Conservation (phyloP, 352 stramenopile genomes). For the Globisporangium alternatum region DNA sequence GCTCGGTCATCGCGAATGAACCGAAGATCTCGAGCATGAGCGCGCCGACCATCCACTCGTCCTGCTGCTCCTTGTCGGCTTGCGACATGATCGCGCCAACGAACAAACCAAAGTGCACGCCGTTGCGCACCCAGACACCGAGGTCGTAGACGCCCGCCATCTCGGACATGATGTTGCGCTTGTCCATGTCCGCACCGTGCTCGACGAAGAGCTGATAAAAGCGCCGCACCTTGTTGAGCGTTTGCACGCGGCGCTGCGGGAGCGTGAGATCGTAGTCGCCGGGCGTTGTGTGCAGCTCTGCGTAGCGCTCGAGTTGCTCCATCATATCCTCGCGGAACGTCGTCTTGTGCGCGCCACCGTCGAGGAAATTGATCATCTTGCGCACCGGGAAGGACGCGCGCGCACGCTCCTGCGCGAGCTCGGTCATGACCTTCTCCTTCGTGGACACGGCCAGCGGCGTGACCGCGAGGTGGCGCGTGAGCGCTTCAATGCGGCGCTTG, state of each 20-base stretch:
- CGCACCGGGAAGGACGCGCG: slow-evolving; percentile 48
- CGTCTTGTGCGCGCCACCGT: slow-evolving; percentile 44
- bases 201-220: slow-evolving; percentile 64
- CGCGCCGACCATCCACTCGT: slow-evolving; percentile 70
- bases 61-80: slow-evolving; percentile 74
- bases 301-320: slow-evolving; percentile 39
- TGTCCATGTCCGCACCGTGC: slow-evolving; percentile 43
- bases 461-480: slow-evolving; percentile 45
- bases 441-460: slow-evolving; percentile 39
- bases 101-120: slow-evolving; percentile 85
- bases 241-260: slow-evolving; percentile 43
- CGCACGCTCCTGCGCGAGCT: slow-evolving; percentile 49
- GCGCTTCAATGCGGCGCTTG: slow-evolving; percentile 39
- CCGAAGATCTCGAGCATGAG: slow-evolving; percentile 83
- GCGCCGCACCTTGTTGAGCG: slow-evolving; percentile 47
- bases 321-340: slow-evolving; percentile 49
- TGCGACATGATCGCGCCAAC: slow-evolving; percentile 72
- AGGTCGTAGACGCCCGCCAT: slow-evolving; percentile 68
- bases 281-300: slow-evolving; percentile 37
- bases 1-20: slow-evolving; percentile 89
- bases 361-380: slow-evolving; percentile 58
- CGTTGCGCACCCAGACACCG: slow-evolving; percentile 64
- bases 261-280: slow-evolving; percentile 55
- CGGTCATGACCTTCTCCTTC: slow-evolving; percentile 28
- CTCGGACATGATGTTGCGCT: slow-evolving; percentile 63